A percentile compares a stretch with the other conserved stretches of the same genome.
These are phyloP conservation scores for Carex littledalei DNA, from an alignment of 176 grass and related monocot genomes.

Conservation along the genomic window DNA sequence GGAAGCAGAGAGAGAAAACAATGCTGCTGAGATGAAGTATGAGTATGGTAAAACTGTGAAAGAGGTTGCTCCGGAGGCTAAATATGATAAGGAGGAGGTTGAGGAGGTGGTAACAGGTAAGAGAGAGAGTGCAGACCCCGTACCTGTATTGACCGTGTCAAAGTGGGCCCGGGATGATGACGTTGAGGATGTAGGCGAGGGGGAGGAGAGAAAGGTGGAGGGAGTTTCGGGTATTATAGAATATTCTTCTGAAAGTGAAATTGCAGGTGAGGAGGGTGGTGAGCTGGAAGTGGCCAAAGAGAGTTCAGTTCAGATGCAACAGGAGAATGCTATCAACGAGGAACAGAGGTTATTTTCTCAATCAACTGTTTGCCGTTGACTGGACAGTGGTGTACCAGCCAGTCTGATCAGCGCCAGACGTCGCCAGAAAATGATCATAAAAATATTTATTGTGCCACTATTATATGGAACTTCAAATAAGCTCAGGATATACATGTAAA, in stretches of 20 bases:
- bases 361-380: neutral
- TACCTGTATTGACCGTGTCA: conserved; percentile 78
- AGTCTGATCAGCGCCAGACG: neutral
- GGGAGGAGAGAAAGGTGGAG: conserved; percentile 30
- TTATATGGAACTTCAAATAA: neutral
- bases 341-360: conserved; percentile 51
- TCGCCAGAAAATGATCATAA: neutral
- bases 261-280: conserved; percentile 42
- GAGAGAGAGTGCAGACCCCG: conserved; percentile 34
- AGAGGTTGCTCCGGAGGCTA: conserved; percentile 1
- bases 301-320: conserved; percentile 35
- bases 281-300: conserved; percentile 20
- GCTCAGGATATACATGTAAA: neutral
- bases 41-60: conserved; percentile 29
- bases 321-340: conserved; percentile 68
- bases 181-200: conserved; percentile 54
- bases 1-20: conserved; percentile 78
- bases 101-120: conserved; percentile 1
- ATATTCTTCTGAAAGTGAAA: conserved; percentile 97
- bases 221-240: conserved; percentile 57
- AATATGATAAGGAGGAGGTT: conserved; percentile 12
- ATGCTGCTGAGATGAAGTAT: conserved; percentile 55
- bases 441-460: neutral
- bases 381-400: neutral
- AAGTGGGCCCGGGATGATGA: conserved; percentile 96